These are phyloP conservation scores for Hyphopichia buzzinii DNA, from an alignment of 1,139 yeast genomes.

Conservation along the genomic window DNA sequence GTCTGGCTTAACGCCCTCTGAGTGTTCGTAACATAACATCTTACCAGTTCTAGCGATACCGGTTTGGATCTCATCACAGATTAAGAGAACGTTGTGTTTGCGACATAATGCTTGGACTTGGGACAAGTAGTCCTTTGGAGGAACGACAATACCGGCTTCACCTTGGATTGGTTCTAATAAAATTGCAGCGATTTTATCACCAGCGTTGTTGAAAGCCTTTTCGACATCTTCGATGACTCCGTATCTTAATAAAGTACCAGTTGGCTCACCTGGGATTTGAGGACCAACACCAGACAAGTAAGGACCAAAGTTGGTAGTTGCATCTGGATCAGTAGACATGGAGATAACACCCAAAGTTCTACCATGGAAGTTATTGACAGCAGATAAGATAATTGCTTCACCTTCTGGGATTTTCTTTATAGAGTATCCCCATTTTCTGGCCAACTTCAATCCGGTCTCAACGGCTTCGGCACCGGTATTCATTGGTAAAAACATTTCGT, in stretches of 20 bases:
- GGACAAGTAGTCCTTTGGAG: slow-evolving; percentile 77
- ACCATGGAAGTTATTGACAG: slow-evolving; percentile 91
- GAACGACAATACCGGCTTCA: slow-evolving; percentile 97
- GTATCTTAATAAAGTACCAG: slow-evolving; percentile 60
- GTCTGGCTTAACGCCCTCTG: slow-evolving; percentile 77
- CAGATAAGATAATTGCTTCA: slow-evolving; percentile 86
- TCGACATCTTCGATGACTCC: slow-evolving; percentile 86
- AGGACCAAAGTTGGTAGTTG: slow-evolving; percentile 88
- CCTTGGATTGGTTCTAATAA: slow-evolving; percentile 97
- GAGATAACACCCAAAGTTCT: slow-evolving; percentile 94
- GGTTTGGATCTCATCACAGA: slow-evolving; percentile 96
- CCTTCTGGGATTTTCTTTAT: slow-evolving; percentile 79
- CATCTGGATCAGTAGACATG: slow-evolving; percentile 95
- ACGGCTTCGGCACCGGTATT: slow-evolving; percentile 99
- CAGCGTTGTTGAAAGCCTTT: slow-evolving; percentile 77
- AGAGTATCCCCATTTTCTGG: slow-evolving; percentile 96
- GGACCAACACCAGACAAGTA: slow-evolving; percentile 84
- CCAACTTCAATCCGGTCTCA: slow-evolving; percentile 89
- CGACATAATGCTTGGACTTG: slow-evolving; percentile 74
- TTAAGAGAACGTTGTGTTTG: slow-evolving; percentile 79
- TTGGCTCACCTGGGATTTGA: slow-evolving; percentile 60
- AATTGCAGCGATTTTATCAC: slow-evolving; percentile 89
- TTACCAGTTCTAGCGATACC: slow-evolving; percentile 98
- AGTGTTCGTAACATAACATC: slow-evolving; percentile 88
- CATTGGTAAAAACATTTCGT: slow-evolving; percentile 95